Conservation (phyloP, 2,329 filamentous ascomycete genomes). For the Trichophyton equinum region DNA sequence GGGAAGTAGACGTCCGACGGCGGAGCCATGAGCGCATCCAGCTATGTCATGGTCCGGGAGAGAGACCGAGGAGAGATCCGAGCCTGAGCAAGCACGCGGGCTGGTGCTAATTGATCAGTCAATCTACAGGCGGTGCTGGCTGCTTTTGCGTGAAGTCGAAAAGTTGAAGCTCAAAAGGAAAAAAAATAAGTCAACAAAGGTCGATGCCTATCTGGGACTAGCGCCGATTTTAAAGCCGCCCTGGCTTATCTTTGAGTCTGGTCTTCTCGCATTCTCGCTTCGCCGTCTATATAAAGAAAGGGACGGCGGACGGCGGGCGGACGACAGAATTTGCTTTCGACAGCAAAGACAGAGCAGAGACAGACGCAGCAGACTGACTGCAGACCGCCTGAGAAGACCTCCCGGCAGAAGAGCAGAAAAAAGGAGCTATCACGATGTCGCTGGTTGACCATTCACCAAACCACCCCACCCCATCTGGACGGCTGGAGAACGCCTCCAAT, state of each 20-base stretch:
- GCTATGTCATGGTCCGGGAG: slow-evolving; percentile 26
- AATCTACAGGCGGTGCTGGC: too few relatives aligned
- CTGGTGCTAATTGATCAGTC: not conserved
- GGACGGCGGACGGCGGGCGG: too few relatives aligned
- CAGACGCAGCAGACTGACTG: not conserved
- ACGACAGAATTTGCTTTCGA: not conserved
- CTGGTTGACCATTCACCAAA: slow-evolving; percentile 69
- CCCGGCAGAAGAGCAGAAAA: not conserved
- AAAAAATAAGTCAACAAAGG: slow-evolving; percentile 21
- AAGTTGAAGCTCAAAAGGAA: slow-evolving; percentile 10
- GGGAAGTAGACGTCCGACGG: slow-evolving; percentile 64
- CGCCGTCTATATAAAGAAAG: not conserved
- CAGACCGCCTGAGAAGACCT: not conserved
- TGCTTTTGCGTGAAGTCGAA: slow-evolving; percentile 12
- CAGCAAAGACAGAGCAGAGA: not conserved
- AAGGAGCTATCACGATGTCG: not conserved
- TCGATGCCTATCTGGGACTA: slow-evolving; percentile 27
- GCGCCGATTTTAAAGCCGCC: slow-evolving; percentile 9
- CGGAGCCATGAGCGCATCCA: slow-evolving; percentile 49
- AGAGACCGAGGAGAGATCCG: not conserved
- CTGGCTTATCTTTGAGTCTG: not conserved
- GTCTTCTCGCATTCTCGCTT: not conserved
- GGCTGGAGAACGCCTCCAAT: slow-evolving; percentile 70
- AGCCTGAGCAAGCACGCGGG: not conserved
- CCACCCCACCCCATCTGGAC: slow-evolving; percentile 61